Evolutionary conservation across 257 asterid genomes (phyloP), one percentile per base, ranked within the genome.

Genomic region (Coffea canephora): DNA sequence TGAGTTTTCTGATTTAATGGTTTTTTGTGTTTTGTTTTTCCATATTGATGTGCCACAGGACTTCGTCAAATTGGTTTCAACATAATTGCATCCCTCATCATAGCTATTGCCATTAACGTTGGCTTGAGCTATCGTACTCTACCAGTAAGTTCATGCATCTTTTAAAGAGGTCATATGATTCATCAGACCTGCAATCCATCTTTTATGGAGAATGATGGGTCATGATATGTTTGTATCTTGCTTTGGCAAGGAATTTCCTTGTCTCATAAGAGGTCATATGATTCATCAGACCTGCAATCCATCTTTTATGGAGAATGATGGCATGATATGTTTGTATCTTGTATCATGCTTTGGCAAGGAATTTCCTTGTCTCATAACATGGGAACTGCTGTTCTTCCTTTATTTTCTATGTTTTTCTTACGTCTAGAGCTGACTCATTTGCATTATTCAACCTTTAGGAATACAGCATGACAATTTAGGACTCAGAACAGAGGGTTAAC

Each of bases 51-150:
- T 34, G 64, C 13, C 7, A 46, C 69, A 91, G 98, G 97, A 9
- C 75, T 85, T 55, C 92, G 98, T 55, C 91, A 85, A 77, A 62
- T 95, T 8, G 97, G 98, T 46, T 95, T 93, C 90, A 93, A 93
- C 61, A 74, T 91, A 83, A 77, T 91, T 16, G 83, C 77, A 0
- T 92, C 99, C 52, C 74, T 92, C 50, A 8, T 90, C 39, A 11
- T 87, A 18, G 92, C 97, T 0, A 13, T 89, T 8, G 27, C 83
- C 84, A 87, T 93, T 69, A 87, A 95, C 50, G 54, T 85, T 62
- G 90, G 71, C 4, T 62, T 93, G 79, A 95, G 97, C 61, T 95
- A 93, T 71, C 88, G 90, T 12, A 88, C 98, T 3, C 91, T 91
- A 21, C 99, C 99, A 0, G 99, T 92, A 81, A 89, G 96, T 88